These are phyloP conservation scores for Tephrocybe sp. DNA, from an alignment of 768 basidiomycete species.

Conservation along the genomic window DNA sequence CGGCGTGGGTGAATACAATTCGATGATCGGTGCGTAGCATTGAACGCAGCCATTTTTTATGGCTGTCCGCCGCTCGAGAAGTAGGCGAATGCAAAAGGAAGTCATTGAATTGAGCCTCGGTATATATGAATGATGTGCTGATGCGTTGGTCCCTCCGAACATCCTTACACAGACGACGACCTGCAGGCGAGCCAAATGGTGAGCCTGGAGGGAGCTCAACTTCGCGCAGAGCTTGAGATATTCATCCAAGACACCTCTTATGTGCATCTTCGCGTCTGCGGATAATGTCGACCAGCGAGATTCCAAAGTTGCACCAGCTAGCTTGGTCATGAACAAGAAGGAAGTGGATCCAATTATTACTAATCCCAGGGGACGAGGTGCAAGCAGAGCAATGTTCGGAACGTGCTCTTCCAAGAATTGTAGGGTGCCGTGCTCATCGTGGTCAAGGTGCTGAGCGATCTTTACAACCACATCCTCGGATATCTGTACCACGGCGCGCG, in stretches of 20 bases:
- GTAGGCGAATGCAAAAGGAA: conserved; percentile 1
- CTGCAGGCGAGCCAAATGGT: not conserved
- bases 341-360: not conserved
- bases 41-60: not conserved
- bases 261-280: not conserved
- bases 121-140: conserved; percentile 2
- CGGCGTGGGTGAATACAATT: conserved; percentile 32
- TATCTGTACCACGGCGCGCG: not conserved
- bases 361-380: not conserved
- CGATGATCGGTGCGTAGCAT: conserved; percentile 10
- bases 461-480: not conserved
- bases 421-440: not conserved
- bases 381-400: not conserved
- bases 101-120: conserved; percentile 11
- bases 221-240: not conserved
- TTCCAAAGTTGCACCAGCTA: conserved; percentile 1
- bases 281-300: conserved; percentile 1
- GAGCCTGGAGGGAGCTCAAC: not conserved
- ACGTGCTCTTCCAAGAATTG: not conserved
- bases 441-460: not conserved
- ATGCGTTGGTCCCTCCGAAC: not conserved
- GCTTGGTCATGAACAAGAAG: conserved; percentile 5
- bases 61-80: not conserved
- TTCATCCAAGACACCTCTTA: not conserved
- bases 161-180: not conserved